These are phyloP conservation scores for Phytophthora litchii DNA, from an alignment of 352 stramenopile genomes.

Conservation along the genomic window DNA sequence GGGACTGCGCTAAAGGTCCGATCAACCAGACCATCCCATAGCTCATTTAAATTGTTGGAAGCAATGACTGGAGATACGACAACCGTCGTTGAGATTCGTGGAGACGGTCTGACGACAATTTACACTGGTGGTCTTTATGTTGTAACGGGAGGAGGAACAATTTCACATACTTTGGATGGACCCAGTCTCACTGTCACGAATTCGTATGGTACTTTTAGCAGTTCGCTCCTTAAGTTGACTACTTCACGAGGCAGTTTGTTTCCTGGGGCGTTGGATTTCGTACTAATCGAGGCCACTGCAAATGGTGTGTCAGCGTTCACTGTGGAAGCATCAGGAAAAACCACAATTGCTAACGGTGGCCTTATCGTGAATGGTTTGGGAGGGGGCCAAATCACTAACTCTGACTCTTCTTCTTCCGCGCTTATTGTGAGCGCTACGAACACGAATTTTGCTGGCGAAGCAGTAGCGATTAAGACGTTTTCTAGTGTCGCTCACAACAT, in stretches of 20 bases:
- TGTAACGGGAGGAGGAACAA: conserved; percentile 46
- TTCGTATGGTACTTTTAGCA: conserved; percentile 30
- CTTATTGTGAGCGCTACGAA: conserved; percentile 37
- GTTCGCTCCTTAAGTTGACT: conserved; percentile 30
- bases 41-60: conserved; percentile 54
- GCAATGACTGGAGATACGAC: conserved; percentile 33
- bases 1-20: conserved; percentile 44
- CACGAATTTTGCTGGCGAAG: conserved; percentile 38
- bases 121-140: conserved; percentile 44
- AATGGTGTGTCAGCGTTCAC: conserved; percentile 38
- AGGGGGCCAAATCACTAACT: conserved; percentile 41
- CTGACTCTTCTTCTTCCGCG: conserved; percentile 19
- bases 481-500: conserved; percentile 50
- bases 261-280: conserved; percentile 43
- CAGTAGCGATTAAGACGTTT: conserved; percentile 45
- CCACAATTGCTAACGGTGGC: conserved; percentile 50
- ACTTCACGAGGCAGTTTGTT: conserved; percentile 30
- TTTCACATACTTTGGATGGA: conserved; percentile 31
- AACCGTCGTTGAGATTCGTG: conserved; percentile 46
- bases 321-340: conserved; percentile 56
- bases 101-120: conserved; percentile 57
- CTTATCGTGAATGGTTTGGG: conserved; percentile 43
- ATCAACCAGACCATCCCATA: conserved; percentile 25
- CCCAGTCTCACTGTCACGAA: conserved; percentile 39
- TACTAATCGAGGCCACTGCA: conserved; percentile 43